Evolutionary conservation across 1,284 basidiomycete species (phyloP).

Genomic region (Porogramme epimiltina): DNA sequence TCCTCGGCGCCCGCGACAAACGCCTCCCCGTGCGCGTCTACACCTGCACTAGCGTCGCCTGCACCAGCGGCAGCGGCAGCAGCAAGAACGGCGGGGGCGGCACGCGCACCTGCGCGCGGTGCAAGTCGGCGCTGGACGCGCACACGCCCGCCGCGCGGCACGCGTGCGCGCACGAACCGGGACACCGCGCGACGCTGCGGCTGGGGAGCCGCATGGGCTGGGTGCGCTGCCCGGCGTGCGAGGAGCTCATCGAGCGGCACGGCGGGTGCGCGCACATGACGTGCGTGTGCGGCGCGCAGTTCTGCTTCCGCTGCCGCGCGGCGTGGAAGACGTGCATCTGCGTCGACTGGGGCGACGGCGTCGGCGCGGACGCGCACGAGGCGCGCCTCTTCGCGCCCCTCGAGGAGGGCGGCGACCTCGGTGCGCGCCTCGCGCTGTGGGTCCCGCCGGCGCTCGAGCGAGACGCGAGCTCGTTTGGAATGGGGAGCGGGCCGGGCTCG

Average conservation of each 20-base stretch:
- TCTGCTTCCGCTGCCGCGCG: slow-evolving; percentile 45
- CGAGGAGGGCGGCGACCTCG: slow-evolving; percentile 10
- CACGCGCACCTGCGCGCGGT: slow-evolving; percentile 36
- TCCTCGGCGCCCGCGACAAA: slow-evolving; percentile 38
- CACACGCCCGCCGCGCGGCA: slow-evolving; percentile 18
- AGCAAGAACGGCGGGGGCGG: background rate
- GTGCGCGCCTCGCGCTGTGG: slow-evolving; percentile 8
- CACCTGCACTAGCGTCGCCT: slow-evolving; percentile 26
- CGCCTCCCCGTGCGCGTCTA: slow-evolving; percentile 20
- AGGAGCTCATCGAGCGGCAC: slow-evolving; percentile 43
- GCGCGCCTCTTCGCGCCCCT: slow-evolving; percentile 29
- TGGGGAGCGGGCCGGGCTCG: background rate
- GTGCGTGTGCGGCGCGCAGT: slow-evolving; percentile 45
- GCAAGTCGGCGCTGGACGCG: slow-evolving; percentile 30
- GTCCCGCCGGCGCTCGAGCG: slow-evolving; percentile 6
- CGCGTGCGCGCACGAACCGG: slow-evolving; percentile 31
- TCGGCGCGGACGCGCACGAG: slow-evolving; percentile 38
- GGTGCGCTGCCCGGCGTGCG: slow-evolving; percentile 46
- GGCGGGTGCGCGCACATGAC: slow-evolving; percentile 50
- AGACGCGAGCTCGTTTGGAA: background rate
- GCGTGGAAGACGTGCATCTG: slow-evolving; percentile 43
- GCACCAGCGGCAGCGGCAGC: slow-evolving; percentile 14
- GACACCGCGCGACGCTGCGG: slow-evolving; percentile 32
- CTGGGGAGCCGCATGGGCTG: slow-evolving; percentile 39
- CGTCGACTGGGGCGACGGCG: slow-evolving; percentile 41